Base-by-base conservation (phyloP, 768 basidiomycete species). In the Sistotremastrum suecicum region DNA sequence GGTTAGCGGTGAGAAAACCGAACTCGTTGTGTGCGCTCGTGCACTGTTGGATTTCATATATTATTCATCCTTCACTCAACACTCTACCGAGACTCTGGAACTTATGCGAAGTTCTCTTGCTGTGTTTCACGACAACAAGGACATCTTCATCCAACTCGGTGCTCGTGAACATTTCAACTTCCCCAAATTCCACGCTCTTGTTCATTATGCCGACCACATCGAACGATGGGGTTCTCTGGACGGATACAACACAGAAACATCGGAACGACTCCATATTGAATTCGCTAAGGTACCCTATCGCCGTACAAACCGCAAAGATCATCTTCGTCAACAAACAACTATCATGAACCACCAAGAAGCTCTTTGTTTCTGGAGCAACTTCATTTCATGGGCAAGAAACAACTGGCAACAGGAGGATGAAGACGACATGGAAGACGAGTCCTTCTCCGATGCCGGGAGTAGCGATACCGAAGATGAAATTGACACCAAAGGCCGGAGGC, bases 221-320 rank as follows among this genome's bases (percentile, higher is more conserved):
- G 42, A 45, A 2, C 34, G 29, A 0, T 35, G 52, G 1, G 60
- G 60, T 5, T 50, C 47, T 12, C 51, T 52, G 0, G 57, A 60
- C 43, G 49, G 50, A 0, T 57, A 46, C 51, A 63, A 62, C 46
- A 66, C 61, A 0, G 66, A 70, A 48, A 31, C 39, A 0, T 48
- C 61, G 0, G 66, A 70, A n/a, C 54, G 61, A 0, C 55, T 67
- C 0, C 68, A 72, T 45, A 56, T 55, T 9, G 48, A 56, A 34
- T 42, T 55, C 11, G 50, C 57, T 11, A 62, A 60, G 51, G 42
- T 53, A 10, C 41, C 54, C 7, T 55, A 52, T 28, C 34, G 53
- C 45, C 49, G 56, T 34, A 57, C 49, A 36, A 56, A 63, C 47
- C 10, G 56, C 32, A 54, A 59, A 34, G 56, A 64, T n/a, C 56